phyloP scores from a whole-genome alignment of 495 filamentous ascomycete genomes.

The Xylaria telfairii region DNA sequence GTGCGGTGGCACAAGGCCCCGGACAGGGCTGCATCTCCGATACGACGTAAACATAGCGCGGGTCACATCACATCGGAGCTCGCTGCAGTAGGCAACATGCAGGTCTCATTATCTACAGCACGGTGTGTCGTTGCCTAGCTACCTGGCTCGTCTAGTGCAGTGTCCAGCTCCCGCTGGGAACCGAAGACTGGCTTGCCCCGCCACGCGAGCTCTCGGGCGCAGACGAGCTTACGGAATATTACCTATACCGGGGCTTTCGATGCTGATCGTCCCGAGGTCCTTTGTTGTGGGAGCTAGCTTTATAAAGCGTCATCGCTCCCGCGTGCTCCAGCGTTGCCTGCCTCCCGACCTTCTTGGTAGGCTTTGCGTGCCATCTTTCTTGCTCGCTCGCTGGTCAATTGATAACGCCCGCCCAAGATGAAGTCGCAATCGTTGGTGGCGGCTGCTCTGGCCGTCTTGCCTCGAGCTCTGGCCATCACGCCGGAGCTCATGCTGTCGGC shows the following conservation, averaged over 20 bases:
- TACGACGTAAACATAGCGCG: constrained; percentile 19
- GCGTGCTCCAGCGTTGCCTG: background rate
- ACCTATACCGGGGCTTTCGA: constrained; percentile 7
- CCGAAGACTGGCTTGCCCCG: background rate
- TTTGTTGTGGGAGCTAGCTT: constrained; percentile 18
- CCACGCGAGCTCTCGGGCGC: background rate
- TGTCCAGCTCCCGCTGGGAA: background rate
- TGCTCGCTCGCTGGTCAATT: constrained; percentile 16
- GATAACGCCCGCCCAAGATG: constrained; percentile 30
- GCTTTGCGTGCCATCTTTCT: constrained; percentile 12
- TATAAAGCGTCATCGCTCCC: constrained; percentile 24
- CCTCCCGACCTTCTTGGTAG: constrained; percentile 14
- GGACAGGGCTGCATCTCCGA: constrained; percentile 20
- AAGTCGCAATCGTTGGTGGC: constrained; percentile 35
- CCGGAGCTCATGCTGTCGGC: constrained; percentile 39
- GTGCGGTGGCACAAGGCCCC: constrained; percentile 7
- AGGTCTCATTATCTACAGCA: background rate
- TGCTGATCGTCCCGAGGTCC: constrained; percentile 20
- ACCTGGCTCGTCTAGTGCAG: background rate
- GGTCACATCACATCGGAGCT: constrained; percentile 20
- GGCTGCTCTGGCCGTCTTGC: constrained; percentile 37
- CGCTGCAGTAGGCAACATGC: background rate
- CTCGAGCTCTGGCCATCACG: constrained; percentile 37
- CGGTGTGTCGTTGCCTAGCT: background rate
- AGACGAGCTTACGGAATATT: constrained; percentile 20